A percentile compares a stretch with the other conserved stretches of the same genome.
Conservation (phyloP, 345 rosid species). For the Reutealis trisperma region DNA sequence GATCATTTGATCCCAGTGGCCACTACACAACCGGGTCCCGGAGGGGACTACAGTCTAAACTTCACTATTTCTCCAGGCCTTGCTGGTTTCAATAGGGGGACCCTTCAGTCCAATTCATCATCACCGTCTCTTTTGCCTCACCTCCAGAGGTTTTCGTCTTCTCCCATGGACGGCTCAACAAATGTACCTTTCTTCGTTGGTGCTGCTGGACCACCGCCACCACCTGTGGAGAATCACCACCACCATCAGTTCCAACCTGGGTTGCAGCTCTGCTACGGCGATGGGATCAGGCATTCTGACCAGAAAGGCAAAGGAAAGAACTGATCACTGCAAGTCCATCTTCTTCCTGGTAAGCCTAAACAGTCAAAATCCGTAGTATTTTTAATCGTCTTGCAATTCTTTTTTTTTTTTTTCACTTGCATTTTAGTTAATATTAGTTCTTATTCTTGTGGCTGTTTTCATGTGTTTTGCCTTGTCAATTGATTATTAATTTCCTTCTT, state of each 20-base stretch:
- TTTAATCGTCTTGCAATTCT: not conserved
- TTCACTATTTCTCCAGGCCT: slow-evolving; percentile 81
- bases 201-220: slow-evolving; percentile 42
- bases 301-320: slow-evolving; percentile 86
- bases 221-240: slow-evolving; percentile 60
- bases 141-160: slow-evolving; percentile 65
- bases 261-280: slow-evolving; percentile 75
- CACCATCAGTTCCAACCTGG: slow-evolving; percentile 72
- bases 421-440: not conserved
- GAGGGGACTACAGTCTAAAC: slow-evolving; percentile 66
- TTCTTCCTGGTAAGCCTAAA: slow-evolving; percentile 48
- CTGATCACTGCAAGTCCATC: slow-evolving; percentile 43
- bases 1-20: slow-evolving; percentile 74
- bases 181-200: slow-evolving; percentile 71
- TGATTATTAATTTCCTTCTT: not conserved
- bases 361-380: not conserved
- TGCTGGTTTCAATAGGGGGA: slow-evolving; percentile 98
- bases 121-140: slow-evolving; percentile 65
- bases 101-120: slow-evolving; percentile 99
- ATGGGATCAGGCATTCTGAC: slow-evolving; percentile 67
- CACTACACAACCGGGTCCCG: slow-evolving; percentile 36
- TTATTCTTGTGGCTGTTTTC: not conserved
- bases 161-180: slow-evolving; percentile 52
- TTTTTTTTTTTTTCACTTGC: not conserved
- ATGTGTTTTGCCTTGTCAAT: not conserved